Evolutionary conservation across 306 rosid species (phyloP), one percentile per base, ranked within the genome.

Genomic region (Ormosia semicastrata): DNA sequence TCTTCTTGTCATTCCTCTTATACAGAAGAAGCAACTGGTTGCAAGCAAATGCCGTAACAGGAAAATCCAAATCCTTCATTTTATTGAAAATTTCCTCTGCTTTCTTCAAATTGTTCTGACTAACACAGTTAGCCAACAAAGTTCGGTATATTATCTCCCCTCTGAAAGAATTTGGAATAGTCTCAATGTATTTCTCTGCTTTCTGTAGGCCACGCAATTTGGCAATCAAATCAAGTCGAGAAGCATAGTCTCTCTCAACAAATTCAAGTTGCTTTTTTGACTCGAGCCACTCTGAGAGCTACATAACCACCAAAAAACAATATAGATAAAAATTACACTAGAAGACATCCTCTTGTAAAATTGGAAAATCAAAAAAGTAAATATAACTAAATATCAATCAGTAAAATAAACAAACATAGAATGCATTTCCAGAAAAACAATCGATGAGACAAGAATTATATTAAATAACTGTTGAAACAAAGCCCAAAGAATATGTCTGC

Each of bases 211-310:
- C 94, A 53, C 72, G 86, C n/a, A 84, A 59, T 85, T 86, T 95
- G 78, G 94, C 94, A 82, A 95, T 85, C 77, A 95, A 82, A 87
- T 92, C 97, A 66, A 95, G 39, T 2, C 89, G 93, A 85, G 91
- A 83, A 66, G 94, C 94, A 85, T 95, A 91, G 79, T 95, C 97
- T 71, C 63, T 89, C 78, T 92, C 97, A 43, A 46, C 24, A 80
- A 89, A 84, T 18, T 95, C 92, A 66, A 87, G 68, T 74, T 64
- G 75, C 6, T 85, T 86, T 33, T 82, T 88, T 12, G 85, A 81
- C 82, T 89, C 93, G 52, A 89, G 85, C 98, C 99, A 93, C 89
- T 93, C 91, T 24, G 86, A 90, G 49, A 95, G 83, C 99, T 95
- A 89, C 86, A 81, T 46, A 88, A 86, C 62, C 66, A 49, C 73